Percentiles rank a stretch among this genome's conserved stretches.
phyloP scores from a whole-genome alignment of 345 rosid species.

The Corymbia maculata region DNA sequence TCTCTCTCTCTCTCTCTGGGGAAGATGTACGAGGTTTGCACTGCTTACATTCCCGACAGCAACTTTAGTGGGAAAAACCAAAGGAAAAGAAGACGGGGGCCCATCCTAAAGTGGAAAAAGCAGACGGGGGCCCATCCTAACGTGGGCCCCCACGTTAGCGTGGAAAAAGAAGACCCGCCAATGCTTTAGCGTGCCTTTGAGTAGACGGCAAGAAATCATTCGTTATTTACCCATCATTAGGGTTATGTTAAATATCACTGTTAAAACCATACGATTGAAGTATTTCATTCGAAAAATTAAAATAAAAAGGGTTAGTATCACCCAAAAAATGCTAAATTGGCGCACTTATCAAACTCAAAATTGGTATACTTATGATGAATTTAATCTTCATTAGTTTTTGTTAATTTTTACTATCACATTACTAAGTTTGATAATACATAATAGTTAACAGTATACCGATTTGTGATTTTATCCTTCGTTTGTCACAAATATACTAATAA shows the following conservation, averaged over 20 bases:
- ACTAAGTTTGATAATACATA: fast-evolving
- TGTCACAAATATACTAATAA: not conserved
- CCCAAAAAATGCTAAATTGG: not conserved
- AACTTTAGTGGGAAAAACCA: not conserved
- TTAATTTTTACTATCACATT: not conserved
- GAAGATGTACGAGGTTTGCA: not conserved
- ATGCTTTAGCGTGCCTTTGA: not conserved
- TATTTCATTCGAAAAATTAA: too few species aligned
- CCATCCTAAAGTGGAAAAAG: not conserved
- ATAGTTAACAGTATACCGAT: fast-evolving
- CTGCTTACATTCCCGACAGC: not conserved
- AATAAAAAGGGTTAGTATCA: not conserved
- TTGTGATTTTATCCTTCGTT: not conserved
- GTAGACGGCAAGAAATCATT: not conserved
- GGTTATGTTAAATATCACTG: not conserved
- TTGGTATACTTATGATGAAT: too few species aligned
- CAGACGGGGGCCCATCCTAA: not conserved
- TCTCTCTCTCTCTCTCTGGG: not conserved
- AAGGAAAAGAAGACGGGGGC: not conserved
- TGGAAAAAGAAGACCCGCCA: not conserved
- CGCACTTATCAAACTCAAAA: not conserved
- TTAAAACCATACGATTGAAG: not conserved
- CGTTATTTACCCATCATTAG: not conserved
- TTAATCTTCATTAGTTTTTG: not conserved
- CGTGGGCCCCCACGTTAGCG: too few species aligned